phyloP scores from a whole-genome alignment of 169 alveolate species.

The Plasmodium chabaudi region DNA sequence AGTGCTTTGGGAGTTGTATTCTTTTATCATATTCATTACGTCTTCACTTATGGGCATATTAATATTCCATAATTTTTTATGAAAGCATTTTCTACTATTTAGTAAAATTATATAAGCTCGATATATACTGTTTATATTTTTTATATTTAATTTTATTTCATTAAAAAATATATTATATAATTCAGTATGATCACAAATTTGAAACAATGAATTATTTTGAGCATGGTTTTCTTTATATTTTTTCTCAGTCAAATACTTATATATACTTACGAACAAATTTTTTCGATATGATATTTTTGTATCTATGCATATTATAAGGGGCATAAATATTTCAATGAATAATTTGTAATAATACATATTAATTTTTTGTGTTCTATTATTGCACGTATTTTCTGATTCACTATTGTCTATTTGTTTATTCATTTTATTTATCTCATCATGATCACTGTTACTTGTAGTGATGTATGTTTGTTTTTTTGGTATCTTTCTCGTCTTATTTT shows the following conservation, averaged over 20 bases:
- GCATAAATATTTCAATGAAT: slow-evolving; percentile 56
- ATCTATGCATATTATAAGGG: slow-evolving; percentile 63
- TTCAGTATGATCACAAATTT: slow-evolving; percentile 11
- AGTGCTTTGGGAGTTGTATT: slow-evolving; percentile 54
- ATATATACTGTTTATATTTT: slow-evolving; percentile 44
- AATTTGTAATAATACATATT: slow-evolving; percentile 53
- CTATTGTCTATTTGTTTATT: slow-evolving; percentile 17
- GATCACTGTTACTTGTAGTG: not conserved
- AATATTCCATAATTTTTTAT: slow-evolving; percentile 28
- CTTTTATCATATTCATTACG: slow-evolving; percentile 68
- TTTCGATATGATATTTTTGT: slow-evolving; percentile 36
- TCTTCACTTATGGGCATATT: slow-evolving; percentile 50
- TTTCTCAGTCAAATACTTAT: slow-evolving; percentile 21
- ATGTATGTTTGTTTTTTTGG: not conserved
- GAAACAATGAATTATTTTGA: not conserved
- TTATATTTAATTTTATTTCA: slow-evolving; percentile 34
- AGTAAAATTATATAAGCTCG: slow-evolving; percentile 67
- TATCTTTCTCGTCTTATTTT: not conserved
- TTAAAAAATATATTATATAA: slow-evolving; percentile 52
- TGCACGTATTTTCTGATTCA: slow-evolving; percentile 14
- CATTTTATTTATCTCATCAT: slow-evolving; percentile 3
- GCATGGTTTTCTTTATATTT: not conserved
- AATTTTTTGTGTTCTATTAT: slow-evolving; percentile 34
- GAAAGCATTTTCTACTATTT: slow-evolving; percentile 61
- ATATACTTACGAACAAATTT: slow-evolving; percentile 16